phyloP scores from a whole-genome alignment of 306 rosid genomes.

The Cucurbita argyrosperma region DNA sequence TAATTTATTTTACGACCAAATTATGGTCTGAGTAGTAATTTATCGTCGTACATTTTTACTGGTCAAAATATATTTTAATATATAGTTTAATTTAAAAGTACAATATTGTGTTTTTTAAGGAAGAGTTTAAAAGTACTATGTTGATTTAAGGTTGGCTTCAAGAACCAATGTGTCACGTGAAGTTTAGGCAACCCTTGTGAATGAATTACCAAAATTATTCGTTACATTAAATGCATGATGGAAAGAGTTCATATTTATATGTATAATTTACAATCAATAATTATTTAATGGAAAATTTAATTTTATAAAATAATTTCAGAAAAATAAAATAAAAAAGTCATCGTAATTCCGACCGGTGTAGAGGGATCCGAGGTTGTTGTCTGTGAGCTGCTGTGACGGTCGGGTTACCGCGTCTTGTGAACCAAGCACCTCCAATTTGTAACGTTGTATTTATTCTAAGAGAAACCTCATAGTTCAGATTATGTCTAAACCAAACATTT shows the following conservation, averaged over 20 bases:
- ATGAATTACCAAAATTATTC: background rate
- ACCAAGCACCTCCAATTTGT: background rate
- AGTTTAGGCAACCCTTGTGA: background rate
- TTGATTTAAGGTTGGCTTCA: slow-evolving; percentile 6
- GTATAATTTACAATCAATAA: background rate
- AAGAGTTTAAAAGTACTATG: background rate
- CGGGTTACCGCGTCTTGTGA: background rate
- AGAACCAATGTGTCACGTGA: slow-evolving; percentile 1
- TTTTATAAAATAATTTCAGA: background rate
- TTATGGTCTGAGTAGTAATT: background rate
- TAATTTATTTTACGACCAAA: no score
- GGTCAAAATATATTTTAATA: background rate
- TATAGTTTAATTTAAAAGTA: background rate
- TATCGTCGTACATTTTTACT: background rate
- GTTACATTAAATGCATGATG: background rate
- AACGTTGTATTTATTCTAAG: background rate
- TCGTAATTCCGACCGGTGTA: background rate
- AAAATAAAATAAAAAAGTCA: no score
- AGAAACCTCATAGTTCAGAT: background rate
- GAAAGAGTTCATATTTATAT: background rate
- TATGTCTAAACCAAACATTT: no score
- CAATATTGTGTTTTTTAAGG: background rate
- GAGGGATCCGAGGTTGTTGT: background rate
- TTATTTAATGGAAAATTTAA: background rate
- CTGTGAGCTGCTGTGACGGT: background rate